Conservation (phyloP, 306 rosid genomes). For the Cicer arietinum region DNA sequence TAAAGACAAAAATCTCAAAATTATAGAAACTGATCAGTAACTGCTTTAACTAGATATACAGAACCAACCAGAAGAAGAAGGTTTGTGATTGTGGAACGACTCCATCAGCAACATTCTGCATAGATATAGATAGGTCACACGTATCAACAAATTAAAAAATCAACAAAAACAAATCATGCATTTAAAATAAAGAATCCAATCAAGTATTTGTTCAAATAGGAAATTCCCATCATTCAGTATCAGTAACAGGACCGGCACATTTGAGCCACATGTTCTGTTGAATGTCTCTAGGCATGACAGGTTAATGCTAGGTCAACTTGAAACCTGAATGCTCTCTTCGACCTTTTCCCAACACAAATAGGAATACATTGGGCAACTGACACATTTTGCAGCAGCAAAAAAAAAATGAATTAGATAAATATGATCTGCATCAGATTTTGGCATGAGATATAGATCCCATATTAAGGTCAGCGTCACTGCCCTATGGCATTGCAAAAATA, state of each 20-base stretch:
- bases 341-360: constrained; percentile 34
- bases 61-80: constrained; percentile 90
- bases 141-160: constrained; percentile 27
- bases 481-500: constrained; percentile 18
- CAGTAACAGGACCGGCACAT: constrained; percentile 6
- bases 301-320: constrained; percentile 11
- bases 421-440: constrained; percentile 32
- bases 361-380: constrained; percentile 3
- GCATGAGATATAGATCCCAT: constrained; percentile 33
- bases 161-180: constrained; percentile 10
- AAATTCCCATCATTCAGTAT: constrained; percentile 2
- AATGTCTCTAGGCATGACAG: constrained; percentile 21
- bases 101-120: constrained; percentile 80
- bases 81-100: constrained; percentile 73
- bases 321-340: constrained; percentile 5
- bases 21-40: constrained; percentile 44
- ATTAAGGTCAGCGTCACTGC: constrained; percentile 22
- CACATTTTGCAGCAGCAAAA: constrained; percentile 3
- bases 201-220: constrained; percentile 19
- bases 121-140: constrained; percentile 35
- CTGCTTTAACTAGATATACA: constrained; percentile 51
- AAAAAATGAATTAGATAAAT: background rate
- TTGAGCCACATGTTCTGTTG: constrained; percentile 6
- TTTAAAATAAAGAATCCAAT: constrained; percentile 25
- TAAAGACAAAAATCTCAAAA: constrained; percentile 39